A percentile compares a stretch with the other conserved stretches of the same genome.
Conservation (phyloP, 2,329 filamentous ascomycete species). For the Colletotrichum lini region DNA sequence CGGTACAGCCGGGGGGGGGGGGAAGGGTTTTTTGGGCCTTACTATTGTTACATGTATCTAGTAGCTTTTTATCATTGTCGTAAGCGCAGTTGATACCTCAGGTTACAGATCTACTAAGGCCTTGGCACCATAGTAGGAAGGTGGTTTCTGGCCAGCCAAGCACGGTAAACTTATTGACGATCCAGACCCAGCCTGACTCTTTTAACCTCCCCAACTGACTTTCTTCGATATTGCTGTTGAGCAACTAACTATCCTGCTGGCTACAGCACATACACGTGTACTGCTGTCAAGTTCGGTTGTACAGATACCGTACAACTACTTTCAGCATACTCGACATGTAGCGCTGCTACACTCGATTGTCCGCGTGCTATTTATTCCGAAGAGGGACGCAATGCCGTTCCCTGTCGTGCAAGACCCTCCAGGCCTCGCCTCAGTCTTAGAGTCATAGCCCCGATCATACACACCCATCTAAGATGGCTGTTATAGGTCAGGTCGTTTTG, state of each 20-base stretch:
- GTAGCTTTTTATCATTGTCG: too few species aligned
- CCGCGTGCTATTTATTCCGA: background rate
- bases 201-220: background rate
- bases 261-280: background rate
- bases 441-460: background rate
- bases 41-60: too few species aligned
- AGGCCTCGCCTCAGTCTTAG: conserved; percentile 6
- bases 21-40: too few species aligned
- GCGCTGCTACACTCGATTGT: background rate
- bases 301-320: background rate
- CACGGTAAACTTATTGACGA: background rate
- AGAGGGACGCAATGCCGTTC: background rate
- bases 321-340: background rate
- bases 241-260: background rate
- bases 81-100: background rate
- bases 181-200: conserved; percentile 1
- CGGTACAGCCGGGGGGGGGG: background rate
- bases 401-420: background rate
- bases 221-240: background rate
- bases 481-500: background rate
- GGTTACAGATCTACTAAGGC: background rate
- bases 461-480: background rate
- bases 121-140: background rate
- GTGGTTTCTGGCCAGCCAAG: background rate
- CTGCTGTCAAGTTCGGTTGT: background rate